Evolutionary conservation across 129 eudicot species (phyloP).

Genomic region (Helianthus tuberosus): DNA sequence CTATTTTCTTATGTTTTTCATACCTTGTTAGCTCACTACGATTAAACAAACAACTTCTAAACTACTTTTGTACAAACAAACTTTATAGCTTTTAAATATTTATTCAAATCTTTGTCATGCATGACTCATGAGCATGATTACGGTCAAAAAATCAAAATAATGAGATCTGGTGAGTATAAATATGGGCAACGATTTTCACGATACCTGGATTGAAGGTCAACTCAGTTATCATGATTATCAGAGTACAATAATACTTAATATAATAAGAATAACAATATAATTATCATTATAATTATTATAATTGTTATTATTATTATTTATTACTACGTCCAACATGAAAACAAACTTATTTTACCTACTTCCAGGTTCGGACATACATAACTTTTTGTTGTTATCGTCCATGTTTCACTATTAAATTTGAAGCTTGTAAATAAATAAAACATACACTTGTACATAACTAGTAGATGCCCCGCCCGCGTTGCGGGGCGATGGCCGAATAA

Average conservation of each 20-base stretch:
- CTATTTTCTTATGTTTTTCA: not conserved
- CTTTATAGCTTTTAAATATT: not conserved
- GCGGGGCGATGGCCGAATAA: too few relatives aligned
- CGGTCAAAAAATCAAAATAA: not conserved
- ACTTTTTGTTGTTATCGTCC: slow-evolving; percentile 14
- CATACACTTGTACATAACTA: too few relatives aligned
- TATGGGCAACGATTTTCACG: not conserved
- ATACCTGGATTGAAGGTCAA: not conserved
- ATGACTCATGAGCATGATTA: not conserved
- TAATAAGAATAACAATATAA: not conserved
- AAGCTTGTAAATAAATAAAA: not conserved
- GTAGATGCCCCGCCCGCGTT: too few relatives aligned
- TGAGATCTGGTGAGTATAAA: not conserved
- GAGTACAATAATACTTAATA: too few relatives aligned
- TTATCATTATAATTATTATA: not conserved
- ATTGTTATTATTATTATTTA: not conserved
- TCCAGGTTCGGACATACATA: slow-evolving; percentile 3
- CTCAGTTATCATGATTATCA: not conserved
- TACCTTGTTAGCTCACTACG: not conserved
- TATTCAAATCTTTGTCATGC: not conserved
- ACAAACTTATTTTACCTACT: slow-evolving; percentile 8
- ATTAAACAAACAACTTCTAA: not conserved
- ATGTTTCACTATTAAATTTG: slow-evolving; percentile 8
- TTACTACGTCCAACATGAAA: not conserved
- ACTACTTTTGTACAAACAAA: not conserved